Percentiles rank a stretch among this genome's conserved stretches.
phyloP scores from a whole-genome alignment of 2,329 filamentous ascomycete species.

The Cadophora luteo-olivacea region DNA sequence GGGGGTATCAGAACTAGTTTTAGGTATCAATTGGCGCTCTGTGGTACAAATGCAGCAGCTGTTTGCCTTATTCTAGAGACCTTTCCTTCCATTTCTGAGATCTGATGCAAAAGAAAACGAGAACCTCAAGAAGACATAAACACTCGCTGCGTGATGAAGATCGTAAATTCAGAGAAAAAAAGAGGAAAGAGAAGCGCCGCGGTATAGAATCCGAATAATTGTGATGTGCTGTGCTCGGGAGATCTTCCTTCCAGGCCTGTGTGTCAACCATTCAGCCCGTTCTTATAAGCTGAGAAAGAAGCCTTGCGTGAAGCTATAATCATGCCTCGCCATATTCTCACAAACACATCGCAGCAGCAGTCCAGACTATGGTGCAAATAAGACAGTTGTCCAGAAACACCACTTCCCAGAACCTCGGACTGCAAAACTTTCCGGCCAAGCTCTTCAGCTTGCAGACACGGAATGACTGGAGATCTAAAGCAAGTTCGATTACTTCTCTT shows the following conservation, averaged over 20 bases:
- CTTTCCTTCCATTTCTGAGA: slow-evolving; percentile 34
- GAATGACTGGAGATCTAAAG: slow-evolving; percentile 14
- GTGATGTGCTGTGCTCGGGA: slow-evolving; percentile 27
- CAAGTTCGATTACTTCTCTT: slow-evolving; percentile 28
- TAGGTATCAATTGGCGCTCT: slow-evolving; percentile 40
- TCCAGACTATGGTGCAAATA: slow-evolving; percentile 34
- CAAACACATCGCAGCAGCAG: slow-evolving; percentile 34
- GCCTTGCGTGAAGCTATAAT: slow-evolving; percentile 31
- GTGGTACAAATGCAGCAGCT: slow-evolving; percentile 39
- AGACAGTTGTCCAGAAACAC: slow-evolving; percentile 37
- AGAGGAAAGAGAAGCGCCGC: slow-evolving; percentile 26
- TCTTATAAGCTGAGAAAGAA: slow-evolving; percentile 27
- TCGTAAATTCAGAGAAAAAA: slow-evolving; percentile 40
- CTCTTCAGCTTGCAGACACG: slow-evolving; percentile 1
- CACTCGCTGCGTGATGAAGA: slow-evolving; percentile 43
- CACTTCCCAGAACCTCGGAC: slow-evolving; percentile 22
- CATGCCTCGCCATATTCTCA: slow-evolving; percentile 32
- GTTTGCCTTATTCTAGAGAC: slow-evolving; percentile 37
- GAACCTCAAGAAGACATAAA: slow-evolving; percentile 28
- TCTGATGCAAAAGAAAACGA: slow-evolving; percentile 42
- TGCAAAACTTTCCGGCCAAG: slow-evolving; percentile 7
- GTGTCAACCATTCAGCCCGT: slow-evolving; percentile 17
- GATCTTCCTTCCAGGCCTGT: slow-evolving; percentile 20
- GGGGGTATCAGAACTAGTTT: slow-evolving; percentile 21
- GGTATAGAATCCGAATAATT: slow-evolving; percentile 13